Evolutionary conservation across 179 eudicot genomes (phyloP), one percentile per base, ranked within the genome.

Genomic region (Vitellaria paradoxa): DNA sequence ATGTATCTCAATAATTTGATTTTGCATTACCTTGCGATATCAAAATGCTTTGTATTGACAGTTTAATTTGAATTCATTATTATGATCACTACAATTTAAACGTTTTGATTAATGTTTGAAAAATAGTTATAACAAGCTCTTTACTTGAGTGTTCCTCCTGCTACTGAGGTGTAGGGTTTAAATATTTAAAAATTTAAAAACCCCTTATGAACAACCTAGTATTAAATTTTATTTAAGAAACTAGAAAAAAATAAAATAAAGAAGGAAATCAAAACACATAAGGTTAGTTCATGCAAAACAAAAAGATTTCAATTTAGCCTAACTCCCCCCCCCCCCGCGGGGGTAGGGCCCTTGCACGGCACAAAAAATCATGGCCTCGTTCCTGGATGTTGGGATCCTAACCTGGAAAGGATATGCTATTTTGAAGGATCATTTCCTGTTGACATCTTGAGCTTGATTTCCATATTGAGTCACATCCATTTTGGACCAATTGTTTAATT

Each of bases 31-130:
- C 11, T 2, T 37, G 46, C 15, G 18, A 62, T 61, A 23, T 30
- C 10, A 52, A 76, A 50, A 45, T 46, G 56, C 14, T 75, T 49
- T 26, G 4, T 23, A 49, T 65, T 10, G 63, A 37, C n/a, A 7
- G 26, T 60, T 42, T 30, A 4, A 59, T 55, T 73, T 46, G 65
- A 62, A 40, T 60, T 76, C 47, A 30, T 76, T 11, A 18, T 75
- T 47, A 15, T 9, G 20, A 49, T 30, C 30, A 14, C 14, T 20
- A 7, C 3, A 13, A 11, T 57, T 57, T n/a, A 30, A 49, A 12
- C 59, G 12, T 62, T 15, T 21, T 74, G 7, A 6, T 11, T 30
- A 23, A 21, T 59, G 42, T 21, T 40, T 8, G 6, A 73, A 30
- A 1, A 1, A 1, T 56, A 7, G 13, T 40, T 57, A 5, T 17